These are phyloP conservation scores for Tinospora cordifolia DNA, from an alignment of 164 flowering plant genomes.

Conservation along the genomic window DNA sequence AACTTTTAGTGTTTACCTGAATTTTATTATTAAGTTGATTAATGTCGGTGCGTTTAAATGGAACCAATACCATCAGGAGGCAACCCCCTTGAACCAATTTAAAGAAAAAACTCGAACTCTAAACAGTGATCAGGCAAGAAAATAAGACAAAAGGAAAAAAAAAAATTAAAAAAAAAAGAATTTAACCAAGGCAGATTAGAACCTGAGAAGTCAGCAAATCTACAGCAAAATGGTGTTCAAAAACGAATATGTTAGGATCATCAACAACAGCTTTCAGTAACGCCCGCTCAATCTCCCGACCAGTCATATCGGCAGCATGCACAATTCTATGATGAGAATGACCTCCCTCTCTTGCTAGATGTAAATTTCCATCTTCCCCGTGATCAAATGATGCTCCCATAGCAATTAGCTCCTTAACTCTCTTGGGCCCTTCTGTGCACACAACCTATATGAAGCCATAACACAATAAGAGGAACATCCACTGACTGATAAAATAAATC, in stretches of 20 bases:
- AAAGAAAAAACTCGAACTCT: not conserved
- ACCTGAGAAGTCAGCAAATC: slow-evolving; percentile 93
- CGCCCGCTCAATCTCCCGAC: slow-evolving; percentile 92
- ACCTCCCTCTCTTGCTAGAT: slow-evolving; percentile 93
- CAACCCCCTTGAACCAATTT: not conserved
- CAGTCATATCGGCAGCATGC: slow-evolving; percentile 99
- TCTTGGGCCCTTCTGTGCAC: slow-evolving; percentile 96
- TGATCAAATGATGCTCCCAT: slow-evolving; percentile 99
- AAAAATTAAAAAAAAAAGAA: not conserved
- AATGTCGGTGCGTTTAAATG: not conserved
- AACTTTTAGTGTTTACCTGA: not conserved
- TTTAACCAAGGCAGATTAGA: slow-evolving; percentile 5
- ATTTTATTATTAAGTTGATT: not conserved
- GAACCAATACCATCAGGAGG: not conserved
- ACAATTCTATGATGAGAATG: slow-evolving; percentile 93
- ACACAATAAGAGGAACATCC: slow-evolving; percentile 2
- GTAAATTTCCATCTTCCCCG: slow-evolving; percentile 94
- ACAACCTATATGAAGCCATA: slow-evolving; percentile 58
- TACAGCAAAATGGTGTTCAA: slow-evolving; percentile 87
- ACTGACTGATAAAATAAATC: not conserved
- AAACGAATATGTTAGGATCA: slow-evolving; percentile 69
- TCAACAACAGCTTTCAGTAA: slow-evolving; percentile 68
- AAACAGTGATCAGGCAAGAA: not conserved
- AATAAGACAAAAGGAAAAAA: not conserved
- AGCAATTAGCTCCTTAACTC: slow-evolving; percentile 83